These are phyloP conservation scores for Lumnitzera littorea DNA, from an alignment of 345 rosid genomes.

Conservation along the genomic window DNA sequence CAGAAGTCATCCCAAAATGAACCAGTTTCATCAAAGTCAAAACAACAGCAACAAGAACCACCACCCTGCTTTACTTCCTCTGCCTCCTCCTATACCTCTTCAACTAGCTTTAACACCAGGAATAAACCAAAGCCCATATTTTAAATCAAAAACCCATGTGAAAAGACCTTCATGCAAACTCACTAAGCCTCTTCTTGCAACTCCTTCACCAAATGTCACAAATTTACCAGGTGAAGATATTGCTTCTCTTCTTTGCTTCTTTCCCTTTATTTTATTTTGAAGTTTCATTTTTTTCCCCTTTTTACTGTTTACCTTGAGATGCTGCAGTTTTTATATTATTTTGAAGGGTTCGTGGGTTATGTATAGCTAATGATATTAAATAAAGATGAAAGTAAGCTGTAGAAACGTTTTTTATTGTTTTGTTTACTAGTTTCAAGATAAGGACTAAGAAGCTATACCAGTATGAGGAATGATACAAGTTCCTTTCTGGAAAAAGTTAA, in stretches of 20 bases:
- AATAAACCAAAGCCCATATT: conserved; percentile 32
- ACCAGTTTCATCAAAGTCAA: conserved; percentile 28
- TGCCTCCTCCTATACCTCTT: conserved; percentile 30
- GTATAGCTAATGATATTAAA: too few relatives aligned
- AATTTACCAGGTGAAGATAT: conserved; percentile 31
- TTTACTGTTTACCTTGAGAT: conserved; percentile 9
- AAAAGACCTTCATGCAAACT: conserved; percentile 41
- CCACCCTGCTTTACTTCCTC: neutral
- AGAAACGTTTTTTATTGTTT: too few relatives aligned
- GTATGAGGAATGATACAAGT: too few relatives aligned
- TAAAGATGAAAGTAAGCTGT: too few relatives aligned
- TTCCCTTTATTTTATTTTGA: neutral
- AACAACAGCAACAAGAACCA: conserved; percentile 11
- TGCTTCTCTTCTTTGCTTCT: neutral
- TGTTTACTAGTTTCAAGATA: too few relatives aligned
- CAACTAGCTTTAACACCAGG: conserved; percentile 43
- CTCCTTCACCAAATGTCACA: conserved; percentile 30
- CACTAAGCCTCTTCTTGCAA: conserved; percentile 26
- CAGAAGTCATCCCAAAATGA: conserved; percentile 12
- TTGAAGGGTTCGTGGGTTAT: too few relatives aligned
- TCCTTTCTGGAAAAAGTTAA: too few relatives aligned
- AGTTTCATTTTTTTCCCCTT: conserved; percentile 1
- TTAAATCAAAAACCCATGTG: conserved; percentile 40
- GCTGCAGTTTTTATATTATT: too few relatives aligned
- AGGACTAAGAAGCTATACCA: too few relatives aligned